Evolutionary conservation across 176 grass and related monocot genomes (phyloP).

Genomic region (Cenchrus purpureus): DNA sequence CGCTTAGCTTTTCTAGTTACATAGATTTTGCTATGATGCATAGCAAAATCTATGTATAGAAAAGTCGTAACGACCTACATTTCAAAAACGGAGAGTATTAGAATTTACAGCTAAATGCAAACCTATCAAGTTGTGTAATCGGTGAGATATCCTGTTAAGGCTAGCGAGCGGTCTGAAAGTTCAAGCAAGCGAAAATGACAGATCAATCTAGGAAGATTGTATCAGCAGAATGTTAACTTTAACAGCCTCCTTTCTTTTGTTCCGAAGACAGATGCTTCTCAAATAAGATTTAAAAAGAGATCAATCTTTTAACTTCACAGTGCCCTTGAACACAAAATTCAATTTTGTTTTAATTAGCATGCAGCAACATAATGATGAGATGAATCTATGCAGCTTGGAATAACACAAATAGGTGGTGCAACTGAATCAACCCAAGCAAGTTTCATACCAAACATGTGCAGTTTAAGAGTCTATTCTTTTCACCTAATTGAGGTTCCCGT

Average conservation of each 20-base stretch:
- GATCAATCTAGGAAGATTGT: slow-evolving; percentile 62
- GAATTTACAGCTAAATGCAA: neutral
- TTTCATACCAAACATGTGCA: neutral
- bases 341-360: neutral
- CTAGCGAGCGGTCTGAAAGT: slow-evolving; percentile 50
- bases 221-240: slow-evolving; percentile 61
- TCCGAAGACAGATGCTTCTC: slow-evolving; percentile 30
- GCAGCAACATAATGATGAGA: neutral
- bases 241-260: slow-evolving; percentile 70
- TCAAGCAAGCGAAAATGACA: slow-evolving; percentile 53
- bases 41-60: no score
- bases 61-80: no score
- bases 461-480: neutral
- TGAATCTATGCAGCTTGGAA: neutral
- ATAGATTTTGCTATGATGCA: no score
- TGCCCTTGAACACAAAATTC: neutral
- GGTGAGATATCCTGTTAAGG: slow-evolving; percentile 48
- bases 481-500: neutral
- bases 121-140: neutral
- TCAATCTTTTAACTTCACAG: neutral
- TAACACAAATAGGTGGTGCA: neutral
- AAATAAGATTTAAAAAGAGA: neutral
- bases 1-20: no score
- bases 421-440: neutral
- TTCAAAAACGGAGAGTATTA: no score